Evolutionary conservation across 495 filamentous ascomycete genomes (phyloP), one percentile per base, ranked within the genome.

Genomic region (Antarctomyces pellizariae): DNA sequence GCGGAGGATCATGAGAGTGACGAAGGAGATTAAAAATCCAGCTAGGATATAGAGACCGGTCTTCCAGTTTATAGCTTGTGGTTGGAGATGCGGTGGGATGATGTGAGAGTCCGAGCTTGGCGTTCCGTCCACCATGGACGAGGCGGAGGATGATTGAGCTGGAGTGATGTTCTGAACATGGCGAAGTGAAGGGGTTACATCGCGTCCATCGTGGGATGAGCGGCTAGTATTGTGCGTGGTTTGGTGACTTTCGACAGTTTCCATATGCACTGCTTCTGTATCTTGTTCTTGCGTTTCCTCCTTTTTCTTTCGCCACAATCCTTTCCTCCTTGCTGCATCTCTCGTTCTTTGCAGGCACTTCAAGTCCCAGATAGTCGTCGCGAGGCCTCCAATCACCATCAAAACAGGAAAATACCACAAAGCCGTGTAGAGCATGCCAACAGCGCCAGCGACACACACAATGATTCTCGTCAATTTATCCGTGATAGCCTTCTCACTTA

Each of bases 381-480:
- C 46, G 8, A 58, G 2, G 16, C 69, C 49, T 0, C 67, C 75
- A 8, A 50, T 49, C 1, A 45, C 29, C 58, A 84, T 71, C 5
- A 89, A 38, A 1, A 75, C 42, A 0, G 78, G 78, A 35, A 82
- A 84, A 39, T 80, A 89, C 78, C 75, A 89, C 0, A 83, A 48
- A 0, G 75, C 65, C 30, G 64, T 79, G 35, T 84, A 82, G 22
- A 72, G 57, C 44, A 84, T 47, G 4, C 75, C 78, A 0, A 70
- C 71, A 2, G 59, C 52, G 12, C 53, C 78, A 9, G 62, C 63
- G n/a, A 77, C 39, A 29, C 78, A 66, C 1, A 89, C 65, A 1
- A 83, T 36, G 7, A 75, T 53, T 1, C 77, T 49, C 0, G 75
- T 70, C 16, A 82, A 19, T 25, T 54, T 57, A 36, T 89, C 77